phyloP scores from a whole-genome alignment of 805 yeast genomes.

The Barnettozyma sucrosica region DNA sequence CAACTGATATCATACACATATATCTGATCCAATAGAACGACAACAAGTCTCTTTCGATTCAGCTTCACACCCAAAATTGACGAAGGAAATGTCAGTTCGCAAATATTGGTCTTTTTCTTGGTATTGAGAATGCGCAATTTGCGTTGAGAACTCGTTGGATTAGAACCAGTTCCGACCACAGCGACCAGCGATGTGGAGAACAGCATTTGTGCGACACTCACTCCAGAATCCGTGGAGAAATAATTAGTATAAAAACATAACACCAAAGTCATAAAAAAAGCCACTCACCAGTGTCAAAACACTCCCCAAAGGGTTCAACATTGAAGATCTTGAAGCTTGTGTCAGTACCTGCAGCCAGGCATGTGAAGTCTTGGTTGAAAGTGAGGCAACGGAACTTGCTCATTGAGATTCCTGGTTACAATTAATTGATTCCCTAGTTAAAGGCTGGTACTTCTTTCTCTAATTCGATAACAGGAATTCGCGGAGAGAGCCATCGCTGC shows the following conservation, averaged over 20 bases:
- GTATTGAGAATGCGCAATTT: conserved; percentile 64
- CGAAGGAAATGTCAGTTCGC: conserved; percentile 85
- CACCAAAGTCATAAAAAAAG: neutral
- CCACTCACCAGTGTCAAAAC: conserved; percentile 40
- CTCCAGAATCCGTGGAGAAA: conserved; percentile 26
- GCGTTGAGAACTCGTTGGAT: conserved; percentile 53
- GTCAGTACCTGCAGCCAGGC: conserved; percentile 70
- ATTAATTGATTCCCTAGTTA: neutral
- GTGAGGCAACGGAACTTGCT: conserved; percentile 4
- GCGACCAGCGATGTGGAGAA: conserved; percentile 85
- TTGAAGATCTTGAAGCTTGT: conserved; percentile 69
- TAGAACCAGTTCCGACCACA: conserved; percentile 72
- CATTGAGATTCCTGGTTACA: neutral
- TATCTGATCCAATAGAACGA: conserved; percentile 73
- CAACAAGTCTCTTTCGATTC: conserved; percentile 77
- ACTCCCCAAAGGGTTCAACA: conserved; percentile 82
- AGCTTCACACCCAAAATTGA: conserved; percentile 65
- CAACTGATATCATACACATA: conserved; percentile 87
- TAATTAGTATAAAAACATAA: neutral
- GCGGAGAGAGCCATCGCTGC: neutral
- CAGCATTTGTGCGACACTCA: conserved; percentile 77
- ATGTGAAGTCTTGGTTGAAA: conserved; percentile 73
- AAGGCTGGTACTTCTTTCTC: neutral
- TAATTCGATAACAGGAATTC: neutral
- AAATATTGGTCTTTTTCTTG: conserved; percentile 63